Evolutionary conservation across 192 early-diverging fungal genomes (phyloP), one percentile per base, ranked within the genome.

Genomic region (Mortierella antarctica): DNA sequence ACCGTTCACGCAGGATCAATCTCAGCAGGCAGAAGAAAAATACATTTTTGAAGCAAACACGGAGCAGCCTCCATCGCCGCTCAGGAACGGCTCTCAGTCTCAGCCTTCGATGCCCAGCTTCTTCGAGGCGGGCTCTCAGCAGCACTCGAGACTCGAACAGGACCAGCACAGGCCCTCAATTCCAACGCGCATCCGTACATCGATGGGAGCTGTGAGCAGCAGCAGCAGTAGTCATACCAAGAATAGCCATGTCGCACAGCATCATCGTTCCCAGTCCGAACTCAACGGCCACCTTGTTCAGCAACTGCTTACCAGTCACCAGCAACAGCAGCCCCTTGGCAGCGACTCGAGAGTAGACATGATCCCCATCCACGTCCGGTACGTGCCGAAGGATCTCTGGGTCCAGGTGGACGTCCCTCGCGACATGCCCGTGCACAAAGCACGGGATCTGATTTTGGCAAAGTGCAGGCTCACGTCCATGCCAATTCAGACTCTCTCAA

Each of bases 321-420:
- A 62, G 17, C 46, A 47, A 18, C 41, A 15, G n/a, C 65, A 67
- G 3, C 42, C 45, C 4, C 45, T 9, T 42, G 39, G 14, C 21
- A 20, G 12, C 39, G 7, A 51, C 41, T 10, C 70, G 17, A 63
- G 55, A 57, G 49, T 49, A 23, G 61, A 73, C n/a, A 18, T 65
- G 17, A 66, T 79, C 45, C 60, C 68, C n/a, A 62, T 79, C 20
- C 68, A 79, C 62, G 76, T 79, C 8, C 68, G 76, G 7, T 79
- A 79, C 48, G 76, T 79, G 13, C 54, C 57, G 11, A 79, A 71
- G 58, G 76, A 79, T 21, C 47, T 79, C 7, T 79, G 76, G 76
- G 69, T 79, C 5, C 68, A 79, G 55, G 54, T 79, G 2, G 64
- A 79, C 18, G 21, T 79, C 21, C 76, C 76, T 50, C 64, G 49